These are phyloP conservation scores for Collybia mongolica DNA, from an alignment of 768 basidiomycete genomes.

Conservation along the genomic window DNA sequence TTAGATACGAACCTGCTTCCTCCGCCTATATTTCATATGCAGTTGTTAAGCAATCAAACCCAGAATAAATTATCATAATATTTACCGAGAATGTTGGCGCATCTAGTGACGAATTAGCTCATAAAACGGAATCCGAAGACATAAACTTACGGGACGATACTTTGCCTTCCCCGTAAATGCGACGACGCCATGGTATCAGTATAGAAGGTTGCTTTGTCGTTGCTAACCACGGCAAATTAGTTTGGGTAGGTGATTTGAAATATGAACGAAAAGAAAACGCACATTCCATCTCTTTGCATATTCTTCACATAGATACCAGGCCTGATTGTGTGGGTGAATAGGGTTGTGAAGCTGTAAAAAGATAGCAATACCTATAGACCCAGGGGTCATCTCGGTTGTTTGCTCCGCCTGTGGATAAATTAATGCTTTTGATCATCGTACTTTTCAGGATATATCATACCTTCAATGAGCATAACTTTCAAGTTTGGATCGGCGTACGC, in stretches of 20 bases:
- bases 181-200: conserved; percentile 57
- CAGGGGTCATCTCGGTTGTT: conserved; percentile 75
- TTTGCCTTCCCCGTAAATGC: conserved; percentile 58
- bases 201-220: conserved; percentile 76
- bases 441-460: conserved; percentile 24
- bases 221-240: conserved; percentile 34
- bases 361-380: conserved; percentile 52
- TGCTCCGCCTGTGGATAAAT: conserved; percentile 44
- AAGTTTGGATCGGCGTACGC: conserved; percentile 71
- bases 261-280: conserved; percentile 18
- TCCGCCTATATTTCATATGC: conserved; percentile 32
- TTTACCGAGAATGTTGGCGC: conserved; percentile 62
- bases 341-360: not conserved
- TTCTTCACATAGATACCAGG: conserved; percentile 71
- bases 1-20: conserved; percentile 46
- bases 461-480: conserved; percentile 77
- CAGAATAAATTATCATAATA: not conserved
- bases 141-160: conserved; percentile 63
- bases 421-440: not conserved
- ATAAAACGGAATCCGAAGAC: not conserved
- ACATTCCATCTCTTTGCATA: conserved; percentile 72
- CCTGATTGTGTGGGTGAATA: conserved; percentile 21
- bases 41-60: not conserved
- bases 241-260: not conserved
- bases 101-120: conserved; percentile 32